phyloP scores from a whole-genome alignment of 805 yeast genomes.

The Candida odintsovae region DNA sequence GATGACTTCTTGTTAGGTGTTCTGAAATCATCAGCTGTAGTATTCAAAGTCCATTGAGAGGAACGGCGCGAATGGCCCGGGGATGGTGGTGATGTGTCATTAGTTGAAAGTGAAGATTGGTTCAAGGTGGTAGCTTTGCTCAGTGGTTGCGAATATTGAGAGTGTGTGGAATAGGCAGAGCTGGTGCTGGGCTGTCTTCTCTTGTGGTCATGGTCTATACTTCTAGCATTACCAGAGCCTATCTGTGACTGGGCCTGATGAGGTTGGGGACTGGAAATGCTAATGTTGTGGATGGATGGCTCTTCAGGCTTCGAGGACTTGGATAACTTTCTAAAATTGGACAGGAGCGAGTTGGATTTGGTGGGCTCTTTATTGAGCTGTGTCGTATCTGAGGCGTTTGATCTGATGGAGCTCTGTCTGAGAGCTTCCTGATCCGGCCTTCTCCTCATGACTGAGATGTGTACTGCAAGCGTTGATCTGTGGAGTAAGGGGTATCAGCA shows the following conservation, averaged over 20 bases:
- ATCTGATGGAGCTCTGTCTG: conserved; percentile 5
- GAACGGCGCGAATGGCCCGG: conserved; percentile 24
- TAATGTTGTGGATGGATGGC: conserved; percentile 5
- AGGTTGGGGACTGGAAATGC: conserved; percentile 23
- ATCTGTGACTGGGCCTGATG: background rate
- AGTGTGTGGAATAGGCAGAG: conserved; percentile 18
- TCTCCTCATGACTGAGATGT: conserved; percentile 4
- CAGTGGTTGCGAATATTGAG: conserved; percentile 22
- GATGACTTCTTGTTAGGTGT: conserved; percentile 18
- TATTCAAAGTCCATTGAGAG: conserved; percentile 17
- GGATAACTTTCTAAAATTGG: conserved; percentile 24
- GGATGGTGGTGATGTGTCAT: conserved; percentile 20
- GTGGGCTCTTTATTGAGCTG: conserved; percentile 3
- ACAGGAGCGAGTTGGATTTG: conserved; percentile 19
- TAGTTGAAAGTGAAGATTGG: conserved; percentile 14
- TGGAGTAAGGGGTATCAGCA: background rate
- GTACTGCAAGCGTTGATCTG: background rate
- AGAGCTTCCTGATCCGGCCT: conserved; percentile 6
- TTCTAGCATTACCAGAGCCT: background rate
- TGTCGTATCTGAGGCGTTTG: conserved; percentile 1
- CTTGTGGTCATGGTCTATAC: conserved; percentile 3
- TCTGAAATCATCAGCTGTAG: conserved; percentile 9
- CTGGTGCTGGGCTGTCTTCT: conserved; percentile 22
- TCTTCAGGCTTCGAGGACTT: conserved; percentile 13
- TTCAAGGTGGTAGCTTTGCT: conserved; percentile 22